These are phyloP conservation scores for Chenopodium quinoa DNA, from an alignment of 148 eudicot genomes.

Conservation along the genomic window DNA sequence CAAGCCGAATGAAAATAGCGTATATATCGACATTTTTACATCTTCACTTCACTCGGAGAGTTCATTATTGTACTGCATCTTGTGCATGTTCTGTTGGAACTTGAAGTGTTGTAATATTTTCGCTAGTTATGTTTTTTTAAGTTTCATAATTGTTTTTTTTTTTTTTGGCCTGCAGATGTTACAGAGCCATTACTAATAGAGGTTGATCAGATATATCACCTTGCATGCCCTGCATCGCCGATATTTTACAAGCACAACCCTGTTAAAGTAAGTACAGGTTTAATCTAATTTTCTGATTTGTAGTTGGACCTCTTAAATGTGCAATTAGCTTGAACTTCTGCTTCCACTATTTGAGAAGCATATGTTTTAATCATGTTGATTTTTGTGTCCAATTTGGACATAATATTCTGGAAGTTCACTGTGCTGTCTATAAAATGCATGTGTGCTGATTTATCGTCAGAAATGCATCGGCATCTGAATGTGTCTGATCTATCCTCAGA, in stretches of 20 bases:
- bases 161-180: slow-evolving; percentile 54
- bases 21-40: not conserved
- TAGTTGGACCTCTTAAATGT: not conserved
- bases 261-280: slow-evolving; percentile 62
- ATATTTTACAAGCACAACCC: slow-evolving; percentile 97
- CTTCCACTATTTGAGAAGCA: not conserved
- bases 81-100: not conserved
- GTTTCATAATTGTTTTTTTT: not conserved
- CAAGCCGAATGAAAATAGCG: not conserved
- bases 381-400: not conserved
- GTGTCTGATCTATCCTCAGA: not conserved
- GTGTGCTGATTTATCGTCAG: not conserved
- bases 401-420: not conserved
- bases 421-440: not conserved
- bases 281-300: slow-evolving; percentile 7
- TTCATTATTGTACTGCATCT: not conserved
- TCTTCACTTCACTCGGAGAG: not conserved
- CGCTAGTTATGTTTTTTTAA: not conserved
- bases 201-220: slow-evolving; percentile 97
- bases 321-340: slow-evolving; percentile 11
- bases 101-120: not conserved
- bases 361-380: not conserved
- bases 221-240: slow-evolving; percentile 99
- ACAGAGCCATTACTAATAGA: slow-evolving; percentile 85
- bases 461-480: not conserved